Evolutionary conservation across 148 eudicot species (phyloP), one percentile per base, ranked within the genome.

Genomic region (Simmondsia chinensis): DNA sequence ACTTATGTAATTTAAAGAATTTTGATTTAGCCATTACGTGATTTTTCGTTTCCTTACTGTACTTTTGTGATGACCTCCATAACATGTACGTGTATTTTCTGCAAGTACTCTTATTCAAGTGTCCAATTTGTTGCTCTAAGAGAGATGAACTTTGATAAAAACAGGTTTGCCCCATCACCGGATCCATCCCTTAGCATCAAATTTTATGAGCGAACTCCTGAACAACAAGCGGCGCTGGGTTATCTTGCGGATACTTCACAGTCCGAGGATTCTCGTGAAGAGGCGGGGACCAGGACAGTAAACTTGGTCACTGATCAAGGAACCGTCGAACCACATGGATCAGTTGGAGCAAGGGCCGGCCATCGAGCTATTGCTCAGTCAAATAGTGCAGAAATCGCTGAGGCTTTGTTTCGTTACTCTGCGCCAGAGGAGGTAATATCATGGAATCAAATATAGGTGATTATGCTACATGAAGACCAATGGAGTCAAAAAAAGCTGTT

Each of bases 341-440:
- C 86, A 24, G 77, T 91, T 50, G 99, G 99, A 63, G 88, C 95
- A 60, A 61, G 32, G 56, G 89, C 79, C 48, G 79, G 86, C 16
- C 94, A 80, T 20, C 66, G 75, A 33, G 95, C 95, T 54, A 91
- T 91, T 49, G 99, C 95, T 33, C 83, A 91, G 57, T 74, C 79
- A 35, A 86, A 68, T 59, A 70, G 79, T 39, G 55, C 78, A 23
- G 75, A 82, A 52, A 52, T 91, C 29, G 73, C 75, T 53, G 89
- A 91, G 16, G 79, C 94, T 46, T 52, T 91, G 56, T 91, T 88
- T 48, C 86, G 94, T 13, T 91, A 91, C 59, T 72, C 95, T 43
- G 74, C 95, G 5, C 99, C 95, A 34, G 99, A 91, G 64, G 95
- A 91, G 89, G 99, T 85, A n/a, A n/a, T n/a, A n/a, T n/a, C n/a